Evolutionary conservation across 139 green algal genomes (phyloP).

Genomic region (Chlamydomonas asymmetrica): DNA sequence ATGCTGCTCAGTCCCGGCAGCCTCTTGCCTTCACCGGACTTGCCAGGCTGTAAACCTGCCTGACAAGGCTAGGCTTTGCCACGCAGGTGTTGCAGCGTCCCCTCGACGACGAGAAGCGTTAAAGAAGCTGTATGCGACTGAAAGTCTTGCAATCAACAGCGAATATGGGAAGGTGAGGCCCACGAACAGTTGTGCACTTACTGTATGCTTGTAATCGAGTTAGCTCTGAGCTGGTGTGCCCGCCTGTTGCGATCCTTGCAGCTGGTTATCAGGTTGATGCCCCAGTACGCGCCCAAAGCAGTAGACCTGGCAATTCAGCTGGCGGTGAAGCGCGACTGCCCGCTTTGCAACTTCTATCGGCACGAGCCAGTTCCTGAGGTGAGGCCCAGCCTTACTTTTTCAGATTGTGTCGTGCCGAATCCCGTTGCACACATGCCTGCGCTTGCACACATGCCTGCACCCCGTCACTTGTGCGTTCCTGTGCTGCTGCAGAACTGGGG

Average conservation of each 20-base stretch:
- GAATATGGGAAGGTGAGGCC: conserved; percentile 8
- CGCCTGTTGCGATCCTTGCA: not conserved
- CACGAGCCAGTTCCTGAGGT: conserved; percentile 46
- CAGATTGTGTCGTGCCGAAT: not conserved
- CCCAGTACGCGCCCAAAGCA: conserved; percentile 32
- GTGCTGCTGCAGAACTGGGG: conserved; percentile 31
- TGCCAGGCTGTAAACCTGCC: not conserved
- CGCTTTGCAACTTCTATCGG: conserved; percentile 45
- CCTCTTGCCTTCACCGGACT: no score
- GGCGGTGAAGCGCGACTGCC: conserved; percentile 21
- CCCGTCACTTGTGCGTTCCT: not conserved
- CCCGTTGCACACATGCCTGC: not conserved
- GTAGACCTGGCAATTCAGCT: conserved; percentile 31
- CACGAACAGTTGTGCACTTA: not conserved
- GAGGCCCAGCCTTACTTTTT: not conserved
- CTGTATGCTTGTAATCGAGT: not conserved
- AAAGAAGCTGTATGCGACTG: no score
- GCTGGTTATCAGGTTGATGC: conserved; percentile 21
- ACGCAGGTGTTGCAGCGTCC: not conserved
- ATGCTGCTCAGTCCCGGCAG: no score
- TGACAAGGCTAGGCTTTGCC: not conserved
- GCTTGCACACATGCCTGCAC: not conserved
- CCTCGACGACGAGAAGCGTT: not conserved
- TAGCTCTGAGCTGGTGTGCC: not conserved
- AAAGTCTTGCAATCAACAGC: conserved; percentile 2